Base-by-base conservation (phyloP, 345 rosid genomes). In the Laguncularia racemosa region DNA sequence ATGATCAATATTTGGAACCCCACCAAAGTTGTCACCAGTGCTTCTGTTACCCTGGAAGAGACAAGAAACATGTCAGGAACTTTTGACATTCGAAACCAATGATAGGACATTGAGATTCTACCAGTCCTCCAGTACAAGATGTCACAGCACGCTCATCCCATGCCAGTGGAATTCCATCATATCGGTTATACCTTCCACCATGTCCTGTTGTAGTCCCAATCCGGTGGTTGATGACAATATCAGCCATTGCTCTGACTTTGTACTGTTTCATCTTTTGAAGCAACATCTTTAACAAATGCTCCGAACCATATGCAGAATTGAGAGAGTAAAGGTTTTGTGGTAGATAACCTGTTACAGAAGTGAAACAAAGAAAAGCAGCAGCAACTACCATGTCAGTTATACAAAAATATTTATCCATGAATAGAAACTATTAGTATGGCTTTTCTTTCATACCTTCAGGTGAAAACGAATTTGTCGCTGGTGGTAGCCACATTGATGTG, bases 1-100 rank as follows among this genome's bases (percentile, higher is more conserved):
- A 44, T 91, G 96, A 71, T 91, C 98, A 73, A 91, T 73, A 77
- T 91, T 91, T 64, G 98, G 98, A 66, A 88, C 88, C 48, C 96
- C 98, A 46, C 79, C 62, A 73, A 91, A 91, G 67, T 88, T 91
- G 76, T 85, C 95, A n/a, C 96, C 98, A 0, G 92, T 88, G 79
- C 98, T 91, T 64, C 65, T 58, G 53, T 72, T 82, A 56, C 98
- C 98, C 98, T 91, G 66, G 44, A 44, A 66, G 26, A 45, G 23
- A 57, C 16, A 4, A 23, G 28, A 33, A 33, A 10, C 40, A 33
- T 33, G 40, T 33, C 40, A 33, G 40, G 11, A 7, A 2, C 40
- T 33, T 23, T 1, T 0, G 11, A 6, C 40, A 33, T 33, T 33
- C 11, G 9, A 33, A 4, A 33, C 7, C 40, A 7, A 9, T 33